Evolutionary conservation across 495 filamentous ascomycete genomes (phyloP), one percentile per base, ranked within the genome.

Genomic region (Hyaloscypha bicolor): DNA sequence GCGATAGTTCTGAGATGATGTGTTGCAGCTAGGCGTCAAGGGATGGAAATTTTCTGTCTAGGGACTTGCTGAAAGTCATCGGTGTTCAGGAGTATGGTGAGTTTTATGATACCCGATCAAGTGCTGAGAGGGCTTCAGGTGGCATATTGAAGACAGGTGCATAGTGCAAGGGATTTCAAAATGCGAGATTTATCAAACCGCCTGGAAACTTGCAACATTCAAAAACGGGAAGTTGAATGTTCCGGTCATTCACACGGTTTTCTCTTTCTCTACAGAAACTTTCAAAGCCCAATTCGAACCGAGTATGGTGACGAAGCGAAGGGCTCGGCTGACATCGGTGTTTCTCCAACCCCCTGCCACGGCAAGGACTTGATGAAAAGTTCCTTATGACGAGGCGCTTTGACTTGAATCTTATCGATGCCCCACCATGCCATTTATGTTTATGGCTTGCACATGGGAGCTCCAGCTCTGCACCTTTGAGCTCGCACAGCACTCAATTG

Each of bases 1-100:
- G 86, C 93, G 21, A 86, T 97, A 68, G 82, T 91, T 48, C 70
- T 96, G 55, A 69, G 75, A 39, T 70, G 59, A 70, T 33, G 45
- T 29, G 19, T 62, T 48, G 42, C 16, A 14, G 42, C 16, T 48
- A 19, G 11, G 42, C 9, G 6, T 48, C 16, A 11, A 12, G 42
- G 42, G 42, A 19, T 19, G 9, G 4, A 12, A 12, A 16, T 11
- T 16, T 19, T 14, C 9, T 48, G 42, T 48, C 12, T 37, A 37
- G 9, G 16, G 9, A 14, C 16, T 19, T 48, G 11, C 9, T 16
- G 35, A 3, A 6, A 5, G 61, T 29, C 3, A 11, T 32, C 22
- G 8, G 21, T 35, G 33, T 58, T 1, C 51, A n/a, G 53, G 53
- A 56, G 30, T 29, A 32, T 53, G 16, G 25, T 60, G 32, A 25